Conservation (phyloP, 345 rosid species). For the Eucalyptus sp. region DNA sequence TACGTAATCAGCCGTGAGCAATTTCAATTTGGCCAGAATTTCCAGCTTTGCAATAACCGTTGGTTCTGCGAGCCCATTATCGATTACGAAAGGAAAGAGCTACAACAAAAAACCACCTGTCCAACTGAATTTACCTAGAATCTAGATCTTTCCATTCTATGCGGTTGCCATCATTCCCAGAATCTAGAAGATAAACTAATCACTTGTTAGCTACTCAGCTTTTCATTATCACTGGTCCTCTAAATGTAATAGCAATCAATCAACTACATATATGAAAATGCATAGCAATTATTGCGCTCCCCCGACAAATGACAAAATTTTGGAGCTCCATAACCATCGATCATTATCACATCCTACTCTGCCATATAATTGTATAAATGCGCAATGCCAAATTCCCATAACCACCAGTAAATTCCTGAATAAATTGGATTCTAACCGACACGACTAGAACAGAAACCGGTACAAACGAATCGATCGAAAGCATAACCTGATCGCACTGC, state of each 20-base stretch:
- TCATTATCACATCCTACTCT: neutral
- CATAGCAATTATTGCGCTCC: neutral
- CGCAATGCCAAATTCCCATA: neutral
- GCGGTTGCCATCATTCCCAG: neutral
- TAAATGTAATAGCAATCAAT: neutral
- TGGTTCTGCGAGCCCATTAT: neutral
- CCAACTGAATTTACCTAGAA: neutral
- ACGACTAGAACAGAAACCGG: neutral
- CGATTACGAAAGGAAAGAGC: neutral
- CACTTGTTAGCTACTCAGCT: neutral
- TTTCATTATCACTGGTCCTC: neutral
- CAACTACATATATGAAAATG: neutral
- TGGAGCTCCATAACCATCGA: neutral
- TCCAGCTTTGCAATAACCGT: neutral
- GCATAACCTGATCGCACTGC: slow-evolving; percentile 56
- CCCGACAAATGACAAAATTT: neutral
- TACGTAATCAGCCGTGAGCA: neutral
- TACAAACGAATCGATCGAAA: neutral
- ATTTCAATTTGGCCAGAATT: neutral
- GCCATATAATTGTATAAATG: neutral
- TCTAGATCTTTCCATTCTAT: neutral
- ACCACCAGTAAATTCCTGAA: neutral
- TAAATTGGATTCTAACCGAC: neutral
- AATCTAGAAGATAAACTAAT: neutral
- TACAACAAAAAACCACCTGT: neutral